Conservation (phyloP, 345 rosid species). For the Moricandia moricandioides region DNA sequence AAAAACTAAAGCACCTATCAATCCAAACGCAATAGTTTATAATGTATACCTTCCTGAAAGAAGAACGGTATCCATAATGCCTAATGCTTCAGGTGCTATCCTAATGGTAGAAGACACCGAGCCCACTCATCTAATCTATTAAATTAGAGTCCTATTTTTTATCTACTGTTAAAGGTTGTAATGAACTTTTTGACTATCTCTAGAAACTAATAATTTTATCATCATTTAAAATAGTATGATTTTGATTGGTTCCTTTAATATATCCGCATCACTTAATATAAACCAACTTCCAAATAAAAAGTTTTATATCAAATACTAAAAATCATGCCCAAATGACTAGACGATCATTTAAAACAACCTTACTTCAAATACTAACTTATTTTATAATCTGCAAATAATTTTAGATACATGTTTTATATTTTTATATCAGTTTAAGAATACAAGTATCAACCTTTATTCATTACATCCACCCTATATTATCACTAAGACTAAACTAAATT, state of each 20-base stretch:
- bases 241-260: background rate
- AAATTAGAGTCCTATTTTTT: too few relatives aligned
- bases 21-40: background rate
- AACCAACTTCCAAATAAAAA: too few relatives aligned
- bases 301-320: too few relatives aligned
- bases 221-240: too few relatives aligned
- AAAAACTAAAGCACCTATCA: background rate
- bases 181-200: background rate
- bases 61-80: constrained; percentile 43
- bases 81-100: constrained; percentile 55
- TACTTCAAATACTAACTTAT: too few relatives aligned
- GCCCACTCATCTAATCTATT: too few relatives aligned
- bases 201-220: too few relatives aligned
- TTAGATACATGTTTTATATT: background rate
- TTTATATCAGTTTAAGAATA: background rate
- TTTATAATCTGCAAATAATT: background rate
- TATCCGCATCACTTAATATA: background rate
- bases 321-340: too few relatives aligned
- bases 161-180: too few relatives aligned
- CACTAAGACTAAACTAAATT: background rate
- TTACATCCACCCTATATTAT: background rate
- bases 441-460: background rate
- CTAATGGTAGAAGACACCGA: too few relatives aligned
- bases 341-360: background rate
- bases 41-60: constrained; percentile 60